These are phyloP conservation scores for Penicillium bialowiezense DNA, from an alignment of 495 filamentous ascomycete species.

Conservation along the genomic window DNA sequence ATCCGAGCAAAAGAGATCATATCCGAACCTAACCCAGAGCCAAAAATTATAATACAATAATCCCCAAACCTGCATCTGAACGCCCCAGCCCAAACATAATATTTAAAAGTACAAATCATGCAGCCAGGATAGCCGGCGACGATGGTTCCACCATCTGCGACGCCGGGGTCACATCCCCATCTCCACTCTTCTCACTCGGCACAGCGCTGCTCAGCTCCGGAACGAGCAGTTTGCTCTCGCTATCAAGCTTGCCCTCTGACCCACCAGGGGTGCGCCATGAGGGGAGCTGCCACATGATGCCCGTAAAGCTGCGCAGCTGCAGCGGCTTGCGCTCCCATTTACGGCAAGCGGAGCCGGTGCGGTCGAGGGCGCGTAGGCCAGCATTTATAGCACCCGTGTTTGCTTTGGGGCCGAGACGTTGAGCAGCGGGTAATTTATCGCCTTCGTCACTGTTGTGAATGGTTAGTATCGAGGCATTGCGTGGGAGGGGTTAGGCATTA, in stretches of 20 bases:
- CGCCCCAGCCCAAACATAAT: neutral
- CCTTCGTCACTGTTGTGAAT: slow-evolving; percentile 53
- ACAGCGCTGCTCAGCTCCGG: slow-evolving; percentile 31
- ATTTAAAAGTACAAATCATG: slow-evolving; percentile 18
- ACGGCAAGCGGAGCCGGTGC: slow-evolving; percentile 83
- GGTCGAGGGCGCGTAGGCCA: slow-evolving; percentile 87
- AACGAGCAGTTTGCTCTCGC: slow-evolving; percentile 19
- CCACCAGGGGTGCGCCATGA: slow-evolving; percentile 76
- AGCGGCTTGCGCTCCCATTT: slow-evolving; percentile 84
- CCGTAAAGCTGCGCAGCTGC: slow-evolving; percentile 89
- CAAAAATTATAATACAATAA: slow-evolving; percentile 3
- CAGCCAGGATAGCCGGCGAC: slow-evolving; percentile 43
- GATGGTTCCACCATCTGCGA: slow-evolving; percentile 44
- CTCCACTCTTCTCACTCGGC: slow-evolving; percentile 68
- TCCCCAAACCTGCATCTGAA: neutral
- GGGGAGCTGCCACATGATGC: slow-evolving; percentile 76
- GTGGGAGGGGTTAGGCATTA: neutral
- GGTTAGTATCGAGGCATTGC: slow-evolving; percentile 13
- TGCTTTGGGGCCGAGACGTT: slow-evolving; percentile 93
- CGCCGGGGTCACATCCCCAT: slow-evolving; percentile 45
- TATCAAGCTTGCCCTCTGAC: slow-evolving; percentile 38
- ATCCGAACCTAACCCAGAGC: neutral
- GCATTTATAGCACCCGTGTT: slow-evolving; percentile 99
- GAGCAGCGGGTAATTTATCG: slow-evolving; percentile 50
- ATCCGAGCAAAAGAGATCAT: neutral